Evolutionary conservation across 2,329 filamentous ascomycete species (phyloP).

Genomic region (Plectosphaerella plurivora): DNA sequence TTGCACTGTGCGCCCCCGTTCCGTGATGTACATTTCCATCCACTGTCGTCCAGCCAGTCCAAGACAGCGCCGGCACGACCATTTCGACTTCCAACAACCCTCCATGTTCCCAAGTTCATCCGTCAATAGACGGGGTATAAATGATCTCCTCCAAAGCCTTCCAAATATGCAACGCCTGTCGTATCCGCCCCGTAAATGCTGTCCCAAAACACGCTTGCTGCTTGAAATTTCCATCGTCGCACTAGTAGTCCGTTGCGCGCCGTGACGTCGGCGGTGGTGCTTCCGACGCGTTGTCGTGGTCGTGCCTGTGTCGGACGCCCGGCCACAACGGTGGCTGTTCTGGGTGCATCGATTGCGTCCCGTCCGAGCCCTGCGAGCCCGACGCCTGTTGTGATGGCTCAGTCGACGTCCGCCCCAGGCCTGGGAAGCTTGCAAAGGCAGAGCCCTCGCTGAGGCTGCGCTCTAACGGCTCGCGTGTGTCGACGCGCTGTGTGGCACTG

Average conservation of each 20-base stretch:
- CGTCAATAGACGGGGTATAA: too few species aligned
- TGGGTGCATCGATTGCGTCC: slow-evolving; percentile 16
- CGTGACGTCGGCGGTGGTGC: neutral
- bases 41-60: too few species aligned
- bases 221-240: too few species aligned
- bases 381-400: slow-evolving; percentile 3
- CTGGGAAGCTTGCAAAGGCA: slow-evolving; percentile 4
- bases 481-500: neutral
- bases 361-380: neutral
- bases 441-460: slow-evolving; percentile 9
- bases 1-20: too few species aligned
- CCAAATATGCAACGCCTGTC: too few species aligned
- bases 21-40: too few species aligned
- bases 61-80: too few species aligned
- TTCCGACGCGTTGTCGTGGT: slow-evolving; percentile 24
- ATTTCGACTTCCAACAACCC: too few species aligned
- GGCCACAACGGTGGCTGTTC: slow-evolving; percentile 38
- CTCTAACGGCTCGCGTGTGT: slow-evolving; percentile 4
- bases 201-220: too few species aligned
- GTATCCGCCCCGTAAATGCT: too few species aligned
- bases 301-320: slow-evolving; percentile 29
- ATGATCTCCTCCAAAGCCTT: too few species aligned
- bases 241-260: neutral
- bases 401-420: slow-evolving; percentile 6
- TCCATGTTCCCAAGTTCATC: too few species aligned